These are phyloP conservation scores for Yarrowia hollandica DNA, from an alignment of 805 yeast species.

Conservation along the genomic window DNA sequence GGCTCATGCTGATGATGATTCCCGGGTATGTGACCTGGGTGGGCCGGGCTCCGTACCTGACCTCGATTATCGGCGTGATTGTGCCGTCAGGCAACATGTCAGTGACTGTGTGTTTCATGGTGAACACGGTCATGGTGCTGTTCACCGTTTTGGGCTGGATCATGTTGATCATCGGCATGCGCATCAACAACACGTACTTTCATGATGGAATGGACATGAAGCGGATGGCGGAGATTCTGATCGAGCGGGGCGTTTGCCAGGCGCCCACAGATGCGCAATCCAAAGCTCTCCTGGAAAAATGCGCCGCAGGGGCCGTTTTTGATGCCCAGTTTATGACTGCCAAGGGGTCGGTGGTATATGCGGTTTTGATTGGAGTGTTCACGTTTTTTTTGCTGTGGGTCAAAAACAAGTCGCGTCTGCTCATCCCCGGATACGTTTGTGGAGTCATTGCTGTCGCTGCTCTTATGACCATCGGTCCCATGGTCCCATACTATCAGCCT, in stretches of 20 bases:
- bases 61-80: neutral
- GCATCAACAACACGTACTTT: constrained; percentile 13
- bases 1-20: constrained; percentile 13
- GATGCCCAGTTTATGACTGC: constrained; percentile 12
- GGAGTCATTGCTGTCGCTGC: neutral
- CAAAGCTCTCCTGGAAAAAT: neutral
- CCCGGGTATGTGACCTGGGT: neutral
- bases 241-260: neutral
- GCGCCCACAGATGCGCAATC: neutral
- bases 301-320: neutral
- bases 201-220: neutral
- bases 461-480: neutral
- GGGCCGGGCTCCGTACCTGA: constrained; percentile 9
- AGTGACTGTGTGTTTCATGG: neutral
- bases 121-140: neutral
- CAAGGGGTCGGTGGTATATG: neutral
- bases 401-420: neutral
- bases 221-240: neutral
- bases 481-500: neutral
- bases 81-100: neutral
- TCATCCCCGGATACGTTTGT: constrained; percentile 2
- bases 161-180: constrained; percentile 1
- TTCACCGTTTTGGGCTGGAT: neutral
- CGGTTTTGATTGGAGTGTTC: neutral
- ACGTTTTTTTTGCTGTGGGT: neutral